These are phyloP conservation scores for Saitozyma sp. DNA, from an alignment of 768 basidiomycete species.

Conservation along the genomic window DNA sequence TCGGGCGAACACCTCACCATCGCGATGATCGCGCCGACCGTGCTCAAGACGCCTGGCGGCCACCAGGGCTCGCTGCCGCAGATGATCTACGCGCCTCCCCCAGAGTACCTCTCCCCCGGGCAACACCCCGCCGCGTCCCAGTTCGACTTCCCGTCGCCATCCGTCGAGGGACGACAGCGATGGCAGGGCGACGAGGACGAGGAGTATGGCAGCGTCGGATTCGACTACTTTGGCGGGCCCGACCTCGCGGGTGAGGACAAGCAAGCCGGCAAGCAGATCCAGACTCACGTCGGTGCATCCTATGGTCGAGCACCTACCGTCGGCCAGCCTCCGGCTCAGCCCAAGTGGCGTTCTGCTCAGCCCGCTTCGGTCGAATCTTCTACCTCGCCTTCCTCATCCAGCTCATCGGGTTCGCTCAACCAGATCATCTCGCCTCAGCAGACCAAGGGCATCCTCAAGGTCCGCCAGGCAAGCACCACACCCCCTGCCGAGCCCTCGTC, in stretches of 20 bases:
- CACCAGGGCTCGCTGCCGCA: conserved; percentile 30
- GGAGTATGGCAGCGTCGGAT: conserved; percentile 56
- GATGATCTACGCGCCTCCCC: conserved; percentile 51
- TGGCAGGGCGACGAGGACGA: conserved; percentile 54
- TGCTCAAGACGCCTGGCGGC: conserved; percentile 71
- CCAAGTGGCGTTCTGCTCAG: conserved; percentile 33
- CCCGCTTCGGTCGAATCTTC: conserved; percentile 33
- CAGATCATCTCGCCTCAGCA: conserved; percentile 18
- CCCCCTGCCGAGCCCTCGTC: conserved; percentile 31
- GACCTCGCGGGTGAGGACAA: conserved; percentile 57
- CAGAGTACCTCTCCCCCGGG: conserved; percentile 42
- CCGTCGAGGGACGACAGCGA: conserved; percentile 32
- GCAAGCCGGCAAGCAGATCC: conserved; percentile 41
- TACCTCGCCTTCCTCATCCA: conserved; percentile 51
- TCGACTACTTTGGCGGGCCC: conserved; percentile 65
- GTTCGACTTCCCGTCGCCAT: conserved; percentile 49
- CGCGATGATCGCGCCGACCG: conserved; percentile 73
- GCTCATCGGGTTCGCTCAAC: conserved; percentile 36
- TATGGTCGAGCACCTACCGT: conserved; percentile 30
- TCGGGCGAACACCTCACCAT: conserved; percentile 66
- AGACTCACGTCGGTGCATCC: conserved; percentile 40
- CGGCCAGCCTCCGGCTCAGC: conserved; percentile 34
- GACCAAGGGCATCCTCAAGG: conserved; percentile 46
- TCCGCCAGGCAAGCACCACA: conserved; percentile 34
- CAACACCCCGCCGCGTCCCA: conserved; percentile 29